Conservation (phyloP, 2,329 filamentous ascomycete genomes). For the Daldinia sp. region DNA sequence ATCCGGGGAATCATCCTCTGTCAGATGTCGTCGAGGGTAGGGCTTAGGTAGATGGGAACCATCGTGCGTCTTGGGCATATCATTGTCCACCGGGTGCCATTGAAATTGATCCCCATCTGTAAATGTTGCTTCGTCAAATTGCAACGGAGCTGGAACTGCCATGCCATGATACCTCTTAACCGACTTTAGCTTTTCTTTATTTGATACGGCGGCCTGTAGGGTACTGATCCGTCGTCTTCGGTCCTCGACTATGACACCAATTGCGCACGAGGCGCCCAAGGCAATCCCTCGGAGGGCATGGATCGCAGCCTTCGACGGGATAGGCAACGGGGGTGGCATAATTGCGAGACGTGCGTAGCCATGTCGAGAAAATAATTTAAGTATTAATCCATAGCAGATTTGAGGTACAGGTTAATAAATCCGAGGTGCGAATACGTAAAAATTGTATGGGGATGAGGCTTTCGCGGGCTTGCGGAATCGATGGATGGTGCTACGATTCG, state of each 20-base stretch:
- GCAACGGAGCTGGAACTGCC: constrained; percentile 23
- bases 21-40: neutral
- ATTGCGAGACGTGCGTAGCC: constrained; percentile 21
- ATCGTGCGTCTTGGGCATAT: neutral
- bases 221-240: constrained; percentile 63
- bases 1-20: neutral
- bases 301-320: constrained; percentile 64
- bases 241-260: constrained; percentile 64
- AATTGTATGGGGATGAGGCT: neutral
- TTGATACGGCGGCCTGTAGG: constrained; percentile 59
- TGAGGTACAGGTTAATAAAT: constrained; percentile 17
- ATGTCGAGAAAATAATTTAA: constrained; percentile 23
- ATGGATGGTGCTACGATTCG: neutral
- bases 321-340: constrained; percentile 58
- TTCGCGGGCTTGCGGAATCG: neutral
- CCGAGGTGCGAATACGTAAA: neutral
- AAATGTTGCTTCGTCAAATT: constrained; percentile 31
- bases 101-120: constrained; percentile 20
- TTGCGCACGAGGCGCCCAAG: constrained; percentile 65
- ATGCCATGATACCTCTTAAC: constrained; percentile 45
- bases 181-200: constrained; percentile 60
- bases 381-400: constrained; percentile 10
- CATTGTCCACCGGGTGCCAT: constrained; percentile 32
- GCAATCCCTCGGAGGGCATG: constrained; percentile 64
- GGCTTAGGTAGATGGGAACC: neutral